phyloP scores from a whole-genome alignment of 2,329 filamentous ascomycete genomes.

The Paecilomyces formosus region DNA sequence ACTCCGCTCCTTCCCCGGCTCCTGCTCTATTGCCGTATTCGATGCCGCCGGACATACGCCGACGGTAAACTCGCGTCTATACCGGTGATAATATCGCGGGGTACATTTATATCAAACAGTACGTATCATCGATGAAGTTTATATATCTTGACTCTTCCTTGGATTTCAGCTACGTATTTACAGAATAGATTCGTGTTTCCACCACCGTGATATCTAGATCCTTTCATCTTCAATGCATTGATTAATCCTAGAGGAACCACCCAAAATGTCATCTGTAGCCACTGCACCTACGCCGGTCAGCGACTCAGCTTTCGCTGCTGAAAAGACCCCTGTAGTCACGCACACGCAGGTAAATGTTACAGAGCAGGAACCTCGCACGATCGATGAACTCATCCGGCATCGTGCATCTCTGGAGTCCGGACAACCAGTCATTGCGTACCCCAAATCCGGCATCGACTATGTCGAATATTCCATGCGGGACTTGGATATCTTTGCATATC shows the following conservation, averaged over 20 bases:
- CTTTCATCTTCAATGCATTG: not conserved
- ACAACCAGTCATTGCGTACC: slow-evolving; percentile 37
- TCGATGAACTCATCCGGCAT: slow-evolving; percentile 33
- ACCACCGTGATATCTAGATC: not conserved
- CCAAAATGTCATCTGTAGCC: not conserved
- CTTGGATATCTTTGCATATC: slow-evolving; percentile 30
- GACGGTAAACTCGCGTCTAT: not conserved
- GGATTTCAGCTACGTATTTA: not conserved
- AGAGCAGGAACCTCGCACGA: slow-evolving; percentile 16
- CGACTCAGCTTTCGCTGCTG: not conserved
- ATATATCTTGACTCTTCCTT: not conserved
- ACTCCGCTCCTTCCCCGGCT: no score
- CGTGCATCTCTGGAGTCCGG: slow-evolving; percentile 28
- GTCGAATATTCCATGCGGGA: slow-evolving; percentile 42
- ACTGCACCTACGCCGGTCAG: not conserved
- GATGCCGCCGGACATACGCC: not conserved
- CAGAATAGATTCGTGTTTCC: not conserved
- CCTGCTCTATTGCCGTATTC: no score
- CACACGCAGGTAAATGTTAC: not conserved
- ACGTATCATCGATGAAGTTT: not conserved
- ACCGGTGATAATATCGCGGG: not conserved
- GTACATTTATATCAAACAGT: not conserved
- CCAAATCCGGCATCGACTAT: slow-evolving; percentile 37
- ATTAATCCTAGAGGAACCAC: not conserved
- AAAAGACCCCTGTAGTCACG: not conserved